A percentile compares a stretch with the other conserved stretches of the same genome.
These are phyloP conservation scores for Epichloe elymi DNA, from an alignment of 2,329 filamentous ascomycete species.

Conservation along the genomic window DNA sequence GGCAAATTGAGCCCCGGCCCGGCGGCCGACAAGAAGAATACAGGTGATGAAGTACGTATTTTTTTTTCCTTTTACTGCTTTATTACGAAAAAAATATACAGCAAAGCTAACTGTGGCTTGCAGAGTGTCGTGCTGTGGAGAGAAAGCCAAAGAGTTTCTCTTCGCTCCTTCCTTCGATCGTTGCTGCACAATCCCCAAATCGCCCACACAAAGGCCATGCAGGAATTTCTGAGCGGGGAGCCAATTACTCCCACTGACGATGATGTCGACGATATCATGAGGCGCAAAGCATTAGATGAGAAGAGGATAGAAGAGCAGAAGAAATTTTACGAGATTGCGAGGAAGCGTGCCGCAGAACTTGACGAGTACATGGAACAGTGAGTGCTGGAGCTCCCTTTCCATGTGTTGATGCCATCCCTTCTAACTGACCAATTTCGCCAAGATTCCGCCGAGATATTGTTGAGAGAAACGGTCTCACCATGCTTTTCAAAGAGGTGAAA, in stretches of 20 bases:
- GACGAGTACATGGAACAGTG: slow-evolving; percentile 97
- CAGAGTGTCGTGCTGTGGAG: slow-evolving; percentile 56
- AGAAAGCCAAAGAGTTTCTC: slow-evolving; percentile 80
- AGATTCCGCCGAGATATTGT: slow-evolving; percentile 55
- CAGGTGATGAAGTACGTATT: slow-evolving; percentile 13
- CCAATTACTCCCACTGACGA: slow-evolving; percentile 66
- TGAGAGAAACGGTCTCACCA: slow-evolving; percentile 73
- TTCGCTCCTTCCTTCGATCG: slow-evolving; percentile 80
- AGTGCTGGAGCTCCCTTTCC: slow-evolving; percentile 15
- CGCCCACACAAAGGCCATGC: slow-evolving; percentile 68
- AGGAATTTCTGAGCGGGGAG: slow-evolving; percentile 67
- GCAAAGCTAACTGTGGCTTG: slow-evolving; percentile 12
- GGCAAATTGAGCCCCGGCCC: slow-evolving; percentile 15
- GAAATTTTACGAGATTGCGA: slow-evolving; percentile 89
- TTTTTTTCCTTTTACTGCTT: background rate
- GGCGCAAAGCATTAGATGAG: slow-evolving; percentile 71
- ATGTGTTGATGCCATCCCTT: too few relatives aligned
- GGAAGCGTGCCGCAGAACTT: slow-evolving; percentile 77
- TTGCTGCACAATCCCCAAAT: slow-evolving; percentile 75
- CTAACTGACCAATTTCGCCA: slow-evolving; percentile 9
- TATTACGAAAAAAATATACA: background rate
- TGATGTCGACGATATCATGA: slow-evolving; percentile 68
- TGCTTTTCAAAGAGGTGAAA: slow-evolving; percentile 84
- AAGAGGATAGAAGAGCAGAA: slow-evolving; percentile 85
- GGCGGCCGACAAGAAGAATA: slow-evolving; percentile 9